Evolutionary conservation across 2,329 filamentous ascomycete species (phyloP).

Genomic region (Aureobasidium namibiae): DNA sequence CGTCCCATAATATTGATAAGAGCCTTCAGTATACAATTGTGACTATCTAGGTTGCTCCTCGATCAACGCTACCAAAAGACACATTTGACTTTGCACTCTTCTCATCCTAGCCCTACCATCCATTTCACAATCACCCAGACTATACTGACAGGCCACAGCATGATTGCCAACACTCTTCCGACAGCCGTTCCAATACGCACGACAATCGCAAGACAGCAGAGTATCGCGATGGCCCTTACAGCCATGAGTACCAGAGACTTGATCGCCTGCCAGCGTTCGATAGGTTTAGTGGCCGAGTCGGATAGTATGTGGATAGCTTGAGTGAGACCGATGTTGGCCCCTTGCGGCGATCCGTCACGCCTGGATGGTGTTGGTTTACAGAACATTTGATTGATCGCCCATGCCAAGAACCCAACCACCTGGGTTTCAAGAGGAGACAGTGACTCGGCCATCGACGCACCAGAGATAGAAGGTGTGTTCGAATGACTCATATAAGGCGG

Average conservation of each 20-base stretch:
- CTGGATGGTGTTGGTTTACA: not conserved
- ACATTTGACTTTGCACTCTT: not conserved
- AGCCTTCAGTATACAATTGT: not conserved
- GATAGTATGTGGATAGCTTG: constrained; percentile 15
- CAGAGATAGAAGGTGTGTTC: not conserved
- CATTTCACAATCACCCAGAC: constrained; percentile 21
- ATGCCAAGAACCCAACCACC: not conserved
- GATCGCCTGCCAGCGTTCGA: constrained; percentile 21
- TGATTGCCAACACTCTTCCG: constrained; percentile 18
- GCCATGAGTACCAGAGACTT: constrained; percentile 19
- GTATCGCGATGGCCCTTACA: constrained; percentile 19
- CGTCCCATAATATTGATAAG: not conserved
- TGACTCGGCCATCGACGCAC: not conserved
- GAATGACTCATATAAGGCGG: constrained; percentile 13
- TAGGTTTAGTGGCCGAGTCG: constrained; percentile 15
- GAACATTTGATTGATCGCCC: not conserved
- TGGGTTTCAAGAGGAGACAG: not conserved
- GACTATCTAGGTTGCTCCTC: not conserved
- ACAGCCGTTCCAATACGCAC: constrained; percentile 22
- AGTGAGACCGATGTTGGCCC: constrained; percentile 13
- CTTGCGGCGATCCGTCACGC: not conserved
- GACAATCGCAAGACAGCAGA: constrained; percentile 20
- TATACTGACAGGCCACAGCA: constrained; percentile 24
- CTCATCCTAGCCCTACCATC: constrained; percentile 13
- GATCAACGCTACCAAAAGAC: not conserved